Evolutionary conservation across 805 yeast species (phyloP).

Genomic region (Candida easanensis): DNA sequence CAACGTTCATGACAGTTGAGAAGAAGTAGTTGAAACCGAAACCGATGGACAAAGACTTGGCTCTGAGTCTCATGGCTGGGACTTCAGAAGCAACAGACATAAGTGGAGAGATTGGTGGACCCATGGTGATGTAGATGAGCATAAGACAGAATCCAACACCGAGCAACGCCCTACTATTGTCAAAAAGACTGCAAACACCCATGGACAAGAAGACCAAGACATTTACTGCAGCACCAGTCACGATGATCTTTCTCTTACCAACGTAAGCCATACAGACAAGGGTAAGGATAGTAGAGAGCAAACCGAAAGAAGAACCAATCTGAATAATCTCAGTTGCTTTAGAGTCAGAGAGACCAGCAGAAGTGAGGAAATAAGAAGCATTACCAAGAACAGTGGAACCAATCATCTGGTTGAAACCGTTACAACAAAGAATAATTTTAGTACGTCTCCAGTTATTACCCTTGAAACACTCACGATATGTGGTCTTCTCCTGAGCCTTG

Average conservation of each 20-base stretch:
- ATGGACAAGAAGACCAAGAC: not conserved
- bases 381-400: not conserved
- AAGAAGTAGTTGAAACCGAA: slow-evolving; percentile 1
- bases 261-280: not conserved
- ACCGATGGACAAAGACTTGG: slow-evolving; percentile 1
- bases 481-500: not conserved
- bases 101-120: not conserved
- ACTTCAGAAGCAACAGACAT: slow-evolving; percentile 2
- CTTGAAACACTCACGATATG: not conserved
- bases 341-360: not conserved
- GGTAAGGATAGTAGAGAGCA: not conserved
- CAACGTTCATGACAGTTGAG: slow-evolving; percentile 17
- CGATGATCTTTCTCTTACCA: not conserved
- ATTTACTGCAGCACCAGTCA: not conserved
- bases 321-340: not conserved
- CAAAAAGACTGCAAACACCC: not conserved
- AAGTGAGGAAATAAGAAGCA: not conserved
- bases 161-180: not conserved
- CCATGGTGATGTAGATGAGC: slow-evolving; percentile 2
- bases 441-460: not conserved
- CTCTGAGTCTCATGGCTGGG: slow-evolving; percentile 1
- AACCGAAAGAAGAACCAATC: not conserved
- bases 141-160: not conserved
- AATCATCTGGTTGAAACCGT: not conserved
- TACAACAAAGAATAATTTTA: not conserved